Evolutionary conservation across 2,329 filamentous ascomycete genomes (phyloP), one percentile per base, ranked within the genome.

Genomic region (Cercospora zeina): DNA sequence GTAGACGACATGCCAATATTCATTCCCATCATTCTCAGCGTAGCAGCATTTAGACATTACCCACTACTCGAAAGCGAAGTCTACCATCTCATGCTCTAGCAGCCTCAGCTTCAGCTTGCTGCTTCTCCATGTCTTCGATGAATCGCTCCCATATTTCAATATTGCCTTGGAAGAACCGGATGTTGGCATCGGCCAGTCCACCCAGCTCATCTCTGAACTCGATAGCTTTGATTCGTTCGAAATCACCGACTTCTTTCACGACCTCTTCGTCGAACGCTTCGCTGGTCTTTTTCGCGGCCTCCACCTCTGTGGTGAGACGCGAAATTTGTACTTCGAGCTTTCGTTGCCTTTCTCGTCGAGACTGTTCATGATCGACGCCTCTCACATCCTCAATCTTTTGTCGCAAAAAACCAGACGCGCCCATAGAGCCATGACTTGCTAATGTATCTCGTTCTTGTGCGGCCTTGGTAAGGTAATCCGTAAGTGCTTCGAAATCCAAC

Each of bases 241-340:
- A 99, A 74, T 97, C 93, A 19, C 85, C 84, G 0, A 97, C 90
- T 76, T 99, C 95, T 71, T 90, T 89, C 47, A 97, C 89, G 1
- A 97, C 93, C 77, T 97, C 92, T 73, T 97, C 93, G 76, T 97
- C 95, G 72, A 99, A 99, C 74, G 91, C 88, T 77, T 97, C 92
- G 55, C 88, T 91, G 13, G 89, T 91, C 72, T 88, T 89, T 77
- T 92, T 92, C 5, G 95, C 91, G 49, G 85, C 85, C 76, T 97
- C 93, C 0, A 96, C 93, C 76, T 96, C 92, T 24, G 86, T 85
- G 2, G 91, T 96, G 42, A 99, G 83, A 72, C 96, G 90, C 70
- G 96, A 91, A 69, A 99, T 96, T 67, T 91, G 88, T 54, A 97
- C 82, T 77, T 99, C 95, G 3, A 97, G 83, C 77, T 95, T 96